Base-by-base conservation (phyloP, 768 basidiomycete genomes). In the Boletus reticulatus region DNA sequence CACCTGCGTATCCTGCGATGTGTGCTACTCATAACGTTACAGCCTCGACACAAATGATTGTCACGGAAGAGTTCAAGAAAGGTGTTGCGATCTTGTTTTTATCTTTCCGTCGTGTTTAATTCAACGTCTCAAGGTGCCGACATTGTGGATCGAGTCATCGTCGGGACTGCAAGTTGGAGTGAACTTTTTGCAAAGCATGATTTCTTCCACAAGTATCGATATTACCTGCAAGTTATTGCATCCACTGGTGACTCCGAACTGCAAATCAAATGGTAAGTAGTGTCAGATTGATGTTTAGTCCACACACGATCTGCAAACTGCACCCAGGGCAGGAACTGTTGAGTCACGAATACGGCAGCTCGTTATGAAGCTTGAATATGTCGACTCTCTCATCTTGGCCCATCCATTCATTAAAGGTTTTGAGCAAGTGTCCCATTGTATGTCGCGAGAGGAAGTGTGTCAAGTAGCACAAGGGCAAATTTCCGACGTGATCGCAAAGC, bases 21-120 rank as follows among this genome's bases (percentile, higher is more conserved):
- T 98, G 96, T 71, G 85, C 96, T 24, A 99, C 97, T 17, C 97
- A 99, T 75, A 99, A 98, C 65, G 95, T 98, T 57, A 94, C 94
- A 49, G 83, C 84, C 42, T 97, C 94, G 10, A 98, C 96, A 6
- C 93, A 97, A 73, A 87, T 89, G 80, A 91, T 99, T 52, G 94
- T 97, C 80, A 95, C 90, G 0, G 87, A 92, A 62, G 97, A 99
- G 66, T 94, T 98, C 71, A 90, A 93, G 76, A 85, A 89, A 80
- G 94, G 94, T 89, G 52, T 50, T 22, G 50, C 27, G 4, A 50
- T 4, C 49, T 24, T 37, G 11, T 11, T 19, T 24, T 16, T 16
- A 3, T n/a, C n/a, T 24, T 11, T 37, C 46, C 32, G 27, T 46
- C 22, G 53, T 29, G 36, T 59, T 32, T 59, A 36, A 56, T 56